Base-by-base conservation (phyloP, 176 grass and related monocot species). In the Tillandsia leiboldiana region DNA sequence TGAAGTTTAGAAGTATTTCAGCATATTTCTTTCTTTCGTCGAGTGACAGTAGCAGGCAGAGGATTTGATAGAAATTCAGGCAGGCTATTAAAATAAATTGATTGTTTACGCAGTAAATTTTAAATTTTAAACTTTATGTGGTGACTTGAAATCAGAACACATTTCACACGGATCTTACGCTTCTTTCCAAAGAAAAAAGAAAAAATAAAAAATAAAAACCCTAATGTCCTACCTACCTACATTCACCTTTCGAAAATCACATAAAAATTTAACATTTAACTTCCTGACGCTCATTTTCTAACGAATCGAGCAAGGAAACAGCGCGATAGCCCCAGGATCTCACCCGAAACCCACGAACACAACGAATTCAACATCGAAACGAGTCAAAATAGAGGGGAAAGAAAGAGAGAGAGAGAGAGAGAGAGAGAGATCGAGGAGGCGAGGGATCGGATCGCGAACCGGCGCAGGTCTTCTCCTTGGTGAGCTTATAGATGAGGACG, bases 401-500 rank as follows among this genome's bases (percentile, higher is more conserved):
- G 17, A 20, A 6, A 42, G 33, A 42, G 14, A 67, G 78, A 12
- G 3, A 70, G 33, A 42, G 14, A 67, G 78, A 12, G 3, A 70
- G 69, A 74, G 27, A 12, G 1, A 26, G 27, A 50, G 12, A 49
- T 48, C 4, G 14, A 42, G 68, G 64, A 20, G 50, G 64, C 2
- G 26, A 14, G 12, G 64, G 12, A 33, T 42, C 33, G 33, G 65
- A 47, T 49, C 6, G 50, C 87, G 54, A 73, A 97, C 94, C 94
- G 20, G 89, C 94, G 80, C 94, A 99, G 28, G 94, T 99, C 82
- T 24, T 90, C 82, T 99, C 94, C 82, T 99, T 99, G 75, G 84
- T 93, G 77, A 99, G 94, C 81, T 99, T 99, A 72, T 99, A 99
- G 66, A 99, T 82, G 22, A 99, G 87, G 24, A 99, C 89, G 47